A percentile compares a stretch with the other conserved stretches of the same genome.
phyloP scores from a whole-genome alignment of 1,284 basidiomycete genomes.

The Cerioporus squamosus region DNA sequence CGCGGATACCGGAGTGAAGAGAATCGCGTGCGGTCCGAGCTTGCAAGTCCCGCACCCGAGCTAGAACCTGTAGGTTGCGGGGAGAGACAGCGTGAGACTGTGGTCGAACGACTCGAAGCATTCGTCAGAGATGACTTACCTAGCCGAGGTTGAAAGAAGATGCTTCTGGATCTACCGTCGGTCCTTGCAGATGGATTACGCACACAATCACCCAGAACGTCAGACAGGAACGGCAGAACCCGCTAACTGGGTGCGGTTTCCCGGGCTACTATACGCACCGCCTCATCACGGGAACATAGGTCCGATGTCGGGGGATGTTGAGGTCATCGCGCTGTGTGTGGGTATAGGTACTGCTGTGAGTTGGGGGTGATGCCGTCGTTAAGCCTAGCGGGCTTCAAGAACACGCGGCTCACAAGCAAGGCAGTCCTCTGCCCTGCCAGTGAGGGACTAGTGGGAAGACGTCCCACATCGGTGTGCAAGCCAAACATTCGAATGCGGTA shows the following conservation, averaged over 20 bases:
- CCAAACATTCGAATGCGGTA: background rate
- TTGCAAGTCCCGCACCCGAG: too few relatives aligned
- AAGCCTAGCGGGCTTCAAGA: background rate
- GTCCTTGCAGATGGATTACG: background rate
- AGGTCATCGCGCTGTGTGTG: constrained; percentile 5
- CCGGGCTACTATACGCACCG: background rate
- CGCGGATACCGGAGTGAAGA: too few relatives aligned
- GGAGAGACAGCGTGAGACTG: background rate
- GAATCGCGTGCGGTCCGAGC: too few relatives aligned
- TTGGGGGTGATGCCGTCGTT: background rate
- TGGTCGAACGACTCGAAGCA: too few relatives aligned
- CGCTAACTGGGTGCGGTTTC: background rate
- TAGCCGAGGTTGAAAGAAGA: background rate
- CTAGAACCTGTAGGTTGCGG: too few relatives aligned
- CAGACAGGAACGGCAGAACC: background rate
- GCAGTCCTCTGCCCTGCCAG: too few relatives aligned
- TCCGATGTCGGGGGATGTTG: constrained; percentile 7
- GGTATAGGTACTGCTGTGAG: background rate
- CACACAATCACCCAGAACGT: background rate
- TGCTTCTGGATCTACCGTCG: constrained; percentile 2
- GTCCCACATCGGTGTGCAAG: background rate
- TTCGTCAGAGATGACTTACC: background rate
- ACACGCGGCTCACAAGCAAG: constrained; percentile 1
- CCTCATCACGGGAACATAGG: background rate
- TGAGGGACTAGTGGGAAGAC: background rate